These are phyloP conservation scores for Glarea lozoyensis DNA, from an alignment of 495 filamentous ascomycete genomes.

Conservation along the genomic window DNA sequence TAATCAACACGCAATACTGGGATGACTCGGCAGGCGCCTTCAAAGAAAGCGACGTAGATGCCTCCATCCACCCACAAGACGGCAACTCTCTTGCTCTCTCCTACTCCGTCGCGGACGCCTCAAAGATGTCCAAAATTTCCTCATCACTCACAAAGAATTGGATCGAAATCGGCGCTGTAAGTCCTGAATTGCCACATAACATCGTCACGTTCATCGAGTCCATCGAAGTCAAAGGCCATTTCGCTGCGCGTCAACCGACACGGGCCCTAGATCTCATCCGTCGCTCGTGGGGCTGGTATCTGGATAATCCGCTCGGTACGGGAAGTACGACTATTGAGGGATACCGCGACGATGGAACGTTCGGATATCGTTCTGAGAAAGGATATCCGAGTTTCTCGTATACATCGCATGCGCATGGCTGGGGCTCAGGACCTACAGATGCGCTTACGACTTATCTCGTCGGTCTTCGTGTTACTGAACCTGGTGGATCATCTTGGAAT, in stretches of 20 bases:
- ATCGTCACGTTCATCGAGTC: conserved; percentile 55
- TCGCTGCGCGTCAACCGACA: conserved; percentile 37
- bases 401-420: conserved; percentile 47
- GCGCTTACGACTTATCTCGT: conserved; percentile 49
- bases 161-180: conserved; percentile 47
- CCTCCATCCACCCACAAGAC: conserved; percentile 26
- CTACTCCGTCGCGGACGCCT: conserved; percentile 9
- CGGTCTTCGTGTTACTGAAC: conserved; percentile 44
- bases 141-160: conserved; percentile 12
- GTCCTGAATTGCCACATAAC: conserved; percentile 48
- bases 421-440: conserved; percentile 50
- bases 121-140: conserved; percentile 3
- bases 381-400: conserved; percentile 40
- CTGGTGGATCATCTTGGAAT: conserved; percentile 41
- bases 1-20: conserved; percentile 28
- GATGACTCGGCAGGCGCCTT: conserved; percentile 38
- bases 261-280: conserved; percentile 54
- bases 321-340: conserved; percentile 57
- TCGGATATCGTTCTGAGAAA: conserved; percentile 47
- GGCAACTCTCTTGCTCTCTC: conserved; percentile 15
- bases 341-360: conserved; percentile 46
- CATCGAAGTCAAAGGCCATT: conserved; percentile 56
- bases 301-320: conserved; percentile 51
- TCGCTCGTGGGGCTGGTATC: conserved; percentile 55
- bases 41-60: conserved; percentile 44